Base-by-base conservation (phyloP, 2,329 filamentous ascomycete species). In the Daldinia sp. region DNA sequence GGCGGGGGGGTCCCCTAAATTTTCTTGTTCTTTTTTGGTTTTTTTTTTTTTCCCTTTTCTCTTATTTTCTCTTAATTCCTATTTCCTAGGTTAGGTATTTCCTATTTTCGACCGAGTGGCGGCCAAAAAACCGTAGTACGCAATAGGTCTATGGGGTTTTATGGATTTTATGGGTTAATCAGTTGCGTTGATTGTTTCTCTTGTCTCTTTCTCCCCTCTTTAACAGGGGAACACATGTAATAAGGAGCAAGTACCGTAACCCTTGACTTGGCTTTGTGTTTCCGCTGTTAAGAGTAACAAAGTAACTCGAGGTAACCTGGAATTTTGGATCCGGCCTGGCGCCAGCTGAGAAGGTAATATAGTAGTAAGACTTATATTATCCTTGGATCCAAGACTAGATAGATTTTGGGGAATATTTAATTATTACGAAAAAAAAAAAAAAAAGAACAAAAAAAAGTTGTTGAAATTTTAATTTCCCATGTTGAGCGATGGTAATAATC, bases 1-100 rank as follows among this genome's bases (percentile, higher is more conserved):
- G n/a, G 41, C 59, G 55, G 58, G 48, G 59, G 63, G 63, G 59
- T 62, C 50, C 58, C 32, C 48, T 55, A 32, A 50, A 43, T 45
- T 34, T 21, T 37, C 4, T n/a, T 37, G 6, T 37, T 37, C 34
- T 37, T n/a, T 37, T 37, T 37, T n/a, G 4, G 9, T n/a, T 37
- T 37, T 37, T n/a, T n/a, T 50, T 19, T 23, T 25, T 17, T 34
- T 17, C 10, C n/a, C 35, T 25, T 49, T 11, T 15, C 29, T 15
- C 7, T 32, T 32, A 32, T 32, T 32, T 32, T 32, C 6, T 32
- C 11, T 32, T 32, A 32, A 7, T 32, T 32, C 11, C 29, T 32
- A 11, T 11, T 32, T 32, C 11, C 11, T 32, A 7, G 6, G 6
- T 32, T 32, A 7, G 6, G 6, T 32, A 7, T 48, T 48, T 48